Evolutionary conservation across 139 green algal genomes (phyloP), one percentile per base, ranked within the genome.

Genomic region (Chlamydomonas eustigma): DNA sequence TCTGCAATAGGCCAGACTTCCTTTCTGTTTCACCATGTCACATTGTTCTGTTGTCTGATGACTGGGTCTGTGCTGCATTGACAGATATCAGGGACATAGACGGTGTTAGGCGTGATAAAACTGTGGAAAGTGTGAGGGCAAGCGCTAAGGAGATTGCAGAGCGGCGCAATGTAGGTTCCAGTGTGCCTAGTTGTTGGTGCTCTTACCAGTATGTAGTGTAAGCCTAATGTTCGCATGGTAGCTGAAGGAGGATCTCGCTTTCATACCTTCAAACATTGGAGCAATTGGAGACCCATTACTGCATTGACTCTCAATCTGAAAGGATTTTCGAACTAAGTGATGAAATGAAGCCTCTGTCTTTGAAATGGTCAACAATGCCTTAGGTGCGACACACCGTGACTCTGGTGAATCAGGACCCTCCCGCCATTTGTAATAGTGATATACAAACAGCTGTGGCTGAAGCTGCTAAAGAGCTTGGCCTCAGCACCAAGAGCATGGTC

Each of bases 1-100:
- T n/a, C n/a, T n/a, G n/a, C n/a, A n/a, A n/a, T n/a, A n/a, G n/a
- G n/a, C n/a, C n/a, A n/a, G n/a, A n/a, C n/a, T n/a, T n/a, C n/a
- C n/a, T n/a, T n/a, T n/a, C n/a, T n/a, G n/a, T n/a, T n/a, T n/a
- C n/a, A n/a, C n/a, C n/a, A n/a, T n/a, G n/a, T n/a, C n/a, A n/a
- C 44, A 18, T 18, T 58, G 44, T 58, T 18, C 18, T 58, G 44
- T 58, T 58, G 44, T 58, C 44, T 58, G 44, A 18, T 58, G 44
- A 8, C 63, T 37, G 25, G 8, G 30, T 8, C 30, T 22, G 63
- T 22, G 24, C 32, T 28, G 30, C 63, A 70, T 70, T 70, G 24
- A 37, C 44, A 58, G 92, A 96, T 76, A 80, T 98, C 0, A 86
- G 95, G 0, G 94, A 98, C 85, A 94, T 94, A 3, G 90, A 98